Base-by-base conservation (phyloP, 23 red algal genomes). In the Gracilaria vermiculophylla region DNA sequence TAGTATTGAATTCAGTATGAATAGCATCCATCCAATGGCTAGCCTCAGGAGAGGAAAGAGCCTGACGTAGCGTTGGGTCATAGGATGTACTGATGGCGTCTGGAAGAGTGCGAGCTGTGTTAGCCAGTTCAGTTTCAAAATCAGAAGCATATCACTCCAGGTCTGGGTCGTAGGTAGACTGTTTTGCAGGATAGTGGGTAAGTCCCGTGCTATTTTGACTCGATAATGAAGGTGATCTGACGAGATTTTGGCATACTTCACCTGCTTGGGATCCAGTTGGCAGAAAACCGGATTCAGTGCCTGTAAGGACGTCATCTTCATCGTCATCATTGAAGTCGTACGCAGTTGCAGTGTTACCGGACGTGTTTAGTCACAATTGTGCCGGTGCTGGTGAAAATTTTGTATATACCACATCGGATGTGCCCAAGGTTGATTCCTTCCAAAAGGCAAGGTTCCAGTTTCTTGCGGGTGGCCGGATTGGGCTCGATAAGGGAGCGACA, bases 1-100 rank as follows among this genome's bases (percentile, higher is more conserved):
- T 76, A 6, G 83, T 87, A 0, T 87, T 19, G 20, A 87, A 75
- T 43, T 87, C 83, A 21, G 33, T 42, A n/a, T 62, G 13, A 11
- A 87, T 87, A 31, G 45, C 41, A 15, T 54, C 67, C 16, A 58
- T 58, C 83, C 83, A 87, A 12, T 54, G 36, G 20, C 53, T 9
- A 2, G 66, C 15, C 23, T 87, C 66, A 3, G 67, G 67, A 15
- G 83, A 87, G 4, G 56, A 43, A 33, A 69, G 21, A 36, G 71
- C 5, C 1, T 35, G 5, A 41, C n/a, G n/a, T n/a, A 75, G 11
- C 14, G 83, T 76, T 3, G 70, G 83, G 11, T 76, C 83, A 56
- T 77, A 40, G 10, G 15, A 42, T 9, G 66, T 87, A 20, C 66
- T 87, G 54, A 75, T 75, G 21, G 11, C 29, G 1, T 19, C 13